Base-by-base conservation (phyloP, 345 rosid species). In the Dipteronia sinensis region DNA sequence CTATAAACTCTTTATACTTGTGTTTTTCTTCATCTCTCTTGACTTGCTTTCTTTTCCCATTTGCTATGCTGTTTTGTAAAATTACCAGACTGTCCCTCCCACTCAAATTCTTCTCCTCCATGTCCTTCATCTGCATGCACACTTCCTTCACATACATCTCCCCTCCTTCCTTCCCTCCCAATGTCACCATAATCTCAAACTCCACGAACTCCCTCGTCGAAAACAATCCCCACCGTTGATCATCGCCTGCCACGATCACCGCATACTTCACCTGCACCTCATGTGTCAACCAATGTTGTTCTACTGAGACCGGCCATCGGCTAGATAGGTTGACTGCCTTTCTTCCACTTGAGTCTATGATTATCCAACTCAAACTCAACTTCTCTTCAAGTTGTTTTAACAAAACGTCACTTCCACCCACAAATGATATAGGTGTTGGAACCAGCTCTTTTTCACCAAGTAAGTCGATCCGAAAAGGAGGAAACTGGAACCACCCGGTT, bases 71-170 rank as follows among this genome's bases (percentile, higher is more conserved):
- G 34, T 77, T 82, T 6, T 72, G 69, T 53, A 93, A 74, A 78
- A 93, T 82, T 58, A 82, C 91, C 91, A 93, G 79, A 80, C 94
- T 86, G 2, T 89, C 94, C 87, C 16, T 79, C 74, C 98, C 98
- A 16, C 7, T 87, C 86, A 95, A 42, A 29, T 68, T 83, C 72
- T 77, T 93, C 67, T 94, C 98, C 17, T 93, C 97, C 89, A 89
- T 86, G 83, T 93, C 98, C 89, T 87, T 90, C 78, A 88, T 83
- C 75, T 79, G 87, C 81, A 95, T 63, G 76, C 86, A 83, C 83
- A 88, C 86, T 66, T 93, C 97, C 69, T 84, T 84, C 92, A 89
- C 93, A 76, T 83, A 80, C 85, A 90, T 83, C 74, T 77, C 93
- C 19, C 85, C 93, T 62, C 90, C 95, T 58, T 80, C 93, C 46